phyloP scores from a whole-genome alignment of 495 filamentous ascomycete species.

The Xylaria palmicola region DNA sequence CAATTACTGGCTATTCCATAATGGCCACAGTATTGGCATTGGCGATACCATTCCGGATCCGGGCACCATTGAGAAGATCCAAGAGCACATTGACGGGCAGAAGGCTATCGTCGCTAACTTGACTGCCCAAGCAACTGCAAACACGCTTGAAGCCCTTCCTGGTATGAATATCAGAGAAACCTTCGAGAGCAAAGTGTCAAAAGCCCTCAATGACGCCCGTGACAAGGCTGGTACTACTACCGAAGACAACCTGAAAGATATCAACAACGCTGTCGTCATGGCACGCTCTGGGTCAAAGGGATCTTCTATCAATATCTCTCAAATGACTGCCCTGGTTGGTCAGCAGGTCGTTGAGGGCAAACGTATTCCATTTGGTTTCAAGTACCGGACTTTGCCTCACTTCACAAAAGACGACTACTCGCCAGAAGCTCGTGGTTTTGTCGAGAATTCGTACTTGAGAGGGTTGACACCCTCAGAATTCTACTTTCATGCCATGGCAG shows the following conservation, averaged over 20 bases:
- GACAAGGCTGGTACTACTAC: slow-evolving; percentile 92
- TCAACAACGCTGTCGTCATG: slow-evolving; percentile 96
- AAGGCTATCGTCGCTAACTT: slow-evolving; percentile 77
- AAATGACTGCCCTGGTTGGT: slow-evolving; percentile 96
- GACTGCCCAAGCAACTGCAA: slow-evolving; percentile 74
- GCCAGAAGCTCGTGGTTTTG: slow-evolving; percentile 93
- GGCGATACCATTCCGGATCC: slow-evolving; percentile 95
- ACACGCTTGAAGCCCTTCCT: slow-evolving; percentile 81
- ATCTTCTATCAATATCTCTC: slow-evolving; percentile 97
- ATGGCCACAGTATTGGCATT: slow-evolving; percentile 97
- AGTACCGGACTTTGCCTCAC: slow-evolving; percentile 94
- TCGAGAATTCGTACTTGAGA: slow-evolving; percentile 98
- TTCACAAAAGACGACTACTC: slow-evolving; percentile 99
- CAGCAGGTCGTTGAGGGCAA: slow-evolving; percentile 98
- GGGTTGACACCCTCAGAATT: slow-evolving; percentile 95
- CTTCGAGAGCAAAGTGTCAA: slow-evolving; percentile 93
- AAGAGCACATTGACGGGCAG: slow-evolving; percentile 70
- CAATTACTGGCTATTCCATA: slow-evolving; percentile 96
- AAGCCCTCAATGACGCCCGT: slow-evolving; percentile 90
- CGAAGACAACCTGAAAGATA: slow-evolving; percentile 86
- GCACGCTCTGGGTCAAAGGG: slow-evolving; percentile 95
- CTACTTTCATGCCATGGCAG: slow-evolving; percentile 99
- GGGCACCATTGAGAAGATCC: slow-evolving; percentile 76
- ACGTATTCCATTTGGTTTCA: slow-evolving; percentile 99
- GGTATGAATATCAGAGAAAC: slow-evolving; percentile 99